phyloP scores from a whole-genome alignment of 768 basidiomycete genomes.

The Pholiota conissans region DNA sequence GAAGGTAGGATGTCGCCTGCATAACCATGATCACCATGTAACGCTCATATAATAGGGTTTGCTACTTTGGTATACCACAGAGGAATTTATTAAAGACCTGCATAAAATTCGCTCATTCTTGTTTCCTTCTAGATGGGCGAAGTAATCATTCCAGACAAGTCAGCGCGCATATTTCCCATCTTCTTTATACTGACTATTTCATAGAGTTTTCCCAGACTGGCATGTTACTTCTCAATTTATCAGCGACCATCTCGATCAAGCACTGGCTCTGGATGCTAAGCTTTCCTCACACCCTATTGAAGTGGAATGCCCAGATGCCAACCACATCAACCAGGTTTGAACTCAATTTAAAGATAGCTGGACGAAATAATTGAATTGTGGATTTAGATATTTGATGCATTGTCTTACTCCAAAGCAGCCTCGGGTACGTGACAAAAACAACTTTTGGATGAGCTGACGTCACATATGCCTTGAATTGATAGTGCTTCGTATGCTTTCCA shows the following conservation, averaged over 20 bases:
- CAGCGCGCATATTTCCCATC: slow-evolving; percentile 18
- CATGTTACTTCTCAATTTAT: slow-evolving; percentile 82
- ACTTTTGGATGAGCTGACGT: no score
- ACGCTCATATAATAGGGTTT: slow-evolving; percentile 59
- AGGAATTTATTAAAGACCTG: neutral
- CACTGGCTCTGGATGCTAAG: slow-evolving; percentile 81
- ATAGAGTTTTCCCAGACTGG: slow-evolving; percentile 77
- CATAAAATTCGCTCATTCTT: slow-evolving; percentile 9
- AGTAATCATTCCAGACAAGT: slow-evolving; percentile 79
- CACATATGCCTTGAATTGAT: no score
- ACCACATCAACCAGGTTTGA: slow-evolving; percentile 73
- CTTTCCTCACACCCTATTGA: slow-evolving; percentile 91
- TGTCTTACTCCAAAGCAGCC: slow-evolving; percentile 85
- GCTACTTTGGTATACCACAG: slow-evolving; percentile 71
- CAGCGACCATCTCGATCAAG: slow-evolving; percentile 70
- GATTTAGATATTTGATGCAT: slow-evolving; percentile 83
- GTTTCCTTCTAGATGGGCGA: slow-evolving; percentile 69
- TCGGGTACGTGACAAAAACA: slow-evolving; percentile 69
- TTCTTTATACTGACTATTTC: neutral
- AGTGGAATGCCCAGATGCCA: slow-evolving; percentile 85
- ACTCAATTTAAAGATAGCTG: neutral
- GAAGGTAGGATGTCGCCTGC: slow-evolving; percentile 48
- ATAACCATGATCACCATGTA: neutral
- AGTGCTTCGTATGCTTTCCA: slow-evolving; percentile 94
- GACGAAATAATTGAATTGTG: neutral